Percentiles rank a stretch among this genome's conserved stretches.
Conservation (phyloP, 306 rosid genomes). For the Fragaria nilgerrensis region DNA sequence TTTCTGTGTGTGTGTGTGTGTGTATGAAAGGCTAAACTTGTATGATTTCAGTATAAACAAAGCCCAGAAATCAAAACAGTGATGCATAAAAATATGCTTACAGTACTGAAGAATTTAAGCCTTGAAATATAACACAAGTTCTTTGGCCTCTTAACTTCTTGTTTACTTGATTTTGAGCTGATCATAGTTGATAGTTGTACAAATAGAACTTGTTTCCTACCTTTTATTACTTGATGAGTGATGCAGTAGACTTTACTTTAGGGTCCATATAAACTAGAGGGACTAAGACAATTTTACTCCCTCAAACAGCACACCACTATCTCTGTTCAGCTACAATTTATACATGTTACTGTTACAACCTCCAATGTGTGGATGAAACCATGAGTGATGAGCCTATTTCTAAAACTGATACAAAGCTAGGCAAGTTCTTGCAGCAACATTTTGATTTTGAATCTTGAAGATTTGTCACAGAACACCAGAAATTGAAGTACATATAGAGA, state of each 20-base stretch:
- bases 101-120: not conserved
- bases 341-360: not conserved
- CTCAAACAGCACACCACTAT: conserved; percentile 16
- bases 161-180: not conserved
- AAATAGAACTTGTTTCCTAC: not conserved
- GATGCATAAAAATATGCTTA: no score
- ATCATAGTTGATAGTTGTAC: not conserved
- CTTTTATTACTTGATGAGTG: not conserved
- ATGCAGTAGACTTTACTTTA: not conserved
- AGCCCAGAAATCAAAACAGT: no score
- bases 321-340: conserved; percentile 6
- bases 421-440: not conserved
- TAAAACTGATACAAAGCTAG: not conserved
- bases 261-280: not conserved
- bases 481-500: not conserved
- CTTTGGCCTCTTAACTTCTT: not conserved
- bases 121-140: not conserved
- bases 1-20: not conserved
- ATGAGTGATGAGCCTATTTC: not conserved
- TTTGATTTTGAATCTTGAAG: not conserved
- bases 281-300: conserved; percentile 2
- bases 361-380: not conserved
- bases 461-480: not conserved
- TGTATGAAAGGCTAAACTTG: not conserved
- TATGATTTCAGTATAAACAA: not conserved